Evolutionary conservation across 352 stramenopile species (phyloP).

Genomic region (Elongisporangium senticosum): DNA sequence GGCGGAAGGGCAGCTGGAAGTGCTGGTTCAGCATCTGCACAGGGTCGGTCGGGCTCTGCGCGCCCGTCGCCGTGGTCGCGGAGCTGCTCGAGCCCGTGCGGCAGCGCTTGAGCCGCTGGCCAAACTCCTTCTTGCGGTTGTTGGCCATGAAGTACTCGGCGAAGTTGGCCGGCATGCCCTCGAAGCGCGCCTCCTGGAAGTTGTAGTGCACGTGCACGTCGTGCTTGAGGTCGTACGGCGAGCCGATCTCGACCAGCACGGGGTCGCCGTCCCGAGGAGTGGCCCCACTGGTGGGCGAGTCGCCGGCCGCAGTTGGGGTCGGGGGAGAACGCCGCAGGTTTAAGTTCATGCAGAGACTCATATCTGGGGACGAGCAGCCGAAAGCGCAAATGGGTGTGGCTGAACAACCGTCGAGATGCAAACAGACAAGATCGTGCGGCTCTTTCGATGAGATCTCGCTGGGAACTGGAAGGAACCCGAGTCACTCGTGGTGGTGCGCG

Average conservation of each 20-base stretch:
- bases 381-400: not conserved
- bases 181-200: slow-evolving; percentile 78
- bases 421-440: not conserved
- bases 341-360: not conserved
- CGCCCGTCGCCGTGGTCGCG: slow-evolving; percentile 12
- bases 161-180: slow-evolving; percentile 80
- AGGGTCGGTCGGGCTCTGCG: slow-evolving; percentile 19
- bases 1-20: slow-evolving; percentile 73
- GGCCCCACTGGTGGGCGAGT: not conserved
- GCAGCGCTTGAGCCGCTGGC: slow-evolving; percentile 27
- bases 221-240: slow-evolving; percentile 72
- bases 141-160: slow-evolving; percentile 48
- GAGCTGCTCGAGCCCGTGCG: slow-evolving; percentile 38
- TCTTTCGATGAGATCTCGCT: not conserved
- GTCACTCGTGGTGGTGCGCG: not conserved
- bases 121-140: slow-evolving; percentile 13
- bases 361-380: not conserved
- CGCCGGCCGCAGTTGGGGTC: not conserved
- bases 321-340: not conserved
- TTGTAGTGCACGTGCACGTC: slow-evolving; percentile 88
- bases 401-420: not conserved
- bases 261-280: slow-evolving; percentile 18
- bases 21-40: slow-evolving; percentile 74
- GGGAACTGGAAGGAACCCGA: not conserved
- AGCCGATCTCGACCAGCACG: slow-evolving; percentile 52